Evolutionary conservation across 306 rosid species (phyloP).

Genomic region (Trifolium dubium): DNA sequence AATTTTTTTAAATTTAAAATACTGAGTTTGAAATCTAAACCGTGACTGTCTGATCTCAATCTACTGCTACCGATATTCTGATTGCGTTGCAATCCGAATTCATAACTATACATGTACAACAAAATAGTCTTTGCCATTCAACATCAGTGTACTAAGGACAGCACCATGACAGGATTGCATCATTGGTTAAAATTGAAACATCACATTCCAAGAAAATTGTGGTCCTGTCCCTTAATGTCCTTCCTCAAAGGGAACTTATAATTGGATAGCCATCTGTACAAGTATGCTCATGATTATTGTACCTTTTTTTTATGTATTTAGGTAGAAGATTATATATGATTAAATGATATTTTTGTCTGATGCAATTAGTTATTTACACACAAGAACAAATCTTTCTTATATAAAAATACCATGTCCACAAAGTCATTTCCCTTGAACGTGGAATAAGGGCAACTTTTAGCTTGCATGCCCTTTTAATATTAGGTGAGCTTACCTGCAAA

Average conservation of each 20-base stretch:
- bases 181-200: slow-evolving; percentile 10
- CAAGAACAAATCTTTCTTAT: slow-evolving; percentile 11
- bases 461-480: slow-evolving; percentile 32
- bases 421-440: slow-evolving; percentile 31
- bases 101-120: slow-evolving; percentile 24
- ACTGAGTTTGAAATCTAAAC: not conserved
- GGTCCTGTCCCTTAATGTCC: slow-evolving; percentile 37
- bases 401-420: slow-evolving; percentile 36
- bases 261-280: slow-evolving; percentile 36
- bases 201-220: slow-evolving; percentile 34
- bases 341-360: slow-evolving; percentile 15
- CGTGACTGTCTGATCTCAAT: not conserved
- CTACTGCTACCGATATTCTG: not conserved
- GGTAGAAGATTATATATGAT: slow-evolving; percentile 16
- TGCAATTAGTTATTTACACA: slow-evolving; percentile 34
- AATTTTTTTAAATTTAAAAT: not conserved
- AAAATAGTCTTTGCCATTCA: slow-evolving; percentile 18
- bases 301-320: slow-evolving; percentile 17
- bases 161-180: slow-evolving; percentile 38
- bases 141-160: slow-evolving; percentile 38
- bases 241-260: slow-evolving; percentile 32
- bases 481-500: slow-evolving; percentile 25
- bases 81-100: not conserved
- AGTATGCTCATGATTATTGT: slow-evolving; percentile 5
- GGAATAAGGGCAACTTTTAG: slow-evolving; percentile 21